phyloP scores from a whole-genome alignment of 2,329 filamentous ascomycete species.

The Nemania sp. region DNA sequence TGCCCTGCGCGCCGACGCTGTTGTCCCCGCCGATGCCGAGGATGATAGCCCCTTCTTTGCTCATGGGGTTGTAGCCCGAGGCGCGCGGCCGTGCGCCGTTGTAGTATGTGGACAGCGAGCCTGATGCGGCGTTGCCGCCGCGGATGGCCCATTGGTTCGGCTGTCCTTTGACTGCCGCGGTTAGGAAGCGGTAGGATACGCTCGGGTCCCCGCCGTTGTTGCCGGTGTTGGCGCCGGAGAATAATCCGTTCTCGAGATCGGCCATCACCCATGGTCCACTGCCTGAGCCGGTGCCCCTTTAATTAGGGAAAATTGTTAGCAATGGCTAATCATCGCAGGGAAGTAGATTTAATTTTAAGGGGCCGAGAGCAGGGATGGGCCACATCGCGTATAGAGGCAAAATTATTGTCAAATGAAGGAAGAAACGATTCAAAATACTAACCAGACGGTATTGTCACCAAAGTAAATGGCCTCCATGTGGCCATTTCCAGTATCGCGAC shows the following conservation, averaged over 20 bases:
- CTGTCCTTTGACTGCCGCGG: conserved; percentile 58
- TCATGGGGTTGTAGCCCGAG: conserved; percentile 63
- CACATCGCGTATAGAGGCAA: too few species aligned
- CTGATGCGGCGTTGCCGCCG: conserved; percentile 59
- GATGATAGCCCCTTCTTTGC: conserved; percentile 66
- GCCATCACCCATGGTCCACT: conserved; percentile 70
- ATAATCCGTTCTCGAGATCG: conserved; percentile 68
- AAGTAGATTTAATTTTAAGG: too few species aligned
- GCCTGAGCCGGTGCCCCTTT: conserved; percentile 60
- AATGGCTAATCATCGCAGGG: too few species aligned
- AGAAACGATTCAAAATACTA: too few species aligned
- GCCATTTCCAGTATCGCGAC: conserved; percentile 58
- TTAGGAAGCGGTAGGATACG: conserved; percentile 59
- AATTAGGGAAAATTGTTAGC: too few species aligned
- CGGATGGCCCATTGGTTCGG: conserved; percentile 62
- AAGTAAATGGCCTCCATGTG: conserved; percentile 74
- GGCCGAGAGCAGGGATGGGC: too few species aligned
- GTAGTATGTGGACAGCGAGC: conserved; percentile 56
- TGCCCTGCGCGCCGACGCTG: conserved; percentile 61
- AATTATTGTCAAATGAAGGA: too few species aligned
- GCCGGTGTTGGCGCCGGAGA: conserved; percentile 53
- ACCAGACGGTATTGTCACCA: conserved; percentile 56
- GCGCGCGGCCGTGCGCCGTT: conserved; percentile 51
- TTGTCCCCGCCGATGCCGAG: conserved; percentile 74
- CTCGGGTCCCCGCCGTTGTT: conserved; percentile 57